Base-by-base conservation (phyloP, 1,284 basidiomycete species). In the Paramarasmius palmivorus region DNA sequence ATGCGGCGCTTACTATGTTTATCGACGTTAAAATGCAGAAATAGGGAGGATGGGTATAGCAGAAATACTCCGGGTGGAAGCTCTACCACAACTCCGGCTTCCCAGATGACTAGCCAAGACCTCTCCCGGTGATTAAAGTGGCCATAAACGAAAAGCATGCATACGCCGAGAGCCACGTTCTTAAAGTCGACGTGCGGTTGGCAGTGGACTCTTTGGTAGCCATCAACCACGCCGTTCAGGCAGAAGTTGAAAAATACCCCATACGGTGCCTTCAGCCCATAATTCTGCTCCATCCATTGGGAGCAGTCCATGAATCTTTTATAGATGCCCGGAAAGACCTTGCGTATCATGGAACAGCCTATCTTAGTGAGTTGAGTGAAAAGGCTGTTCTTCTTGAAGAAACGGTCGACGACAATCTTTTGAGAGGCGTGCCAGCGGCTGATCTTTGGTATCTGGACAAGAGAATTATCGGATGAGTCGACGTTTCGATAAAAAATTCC, bases 1-100 rank as follows among this genome's bases (percentile, higher is more conserved):
- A 49, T 53, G 29, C 20, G 14, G 15, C n/a, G 36, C 62, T 50
- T 36, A 63, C 66, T 56, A 40, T 41, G n/a, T 2, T 69, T 29
- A 47, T 70, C 67, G 1, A 70, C 39, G 49, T 69, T 70, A 53
- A 68, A 70, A 46, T 70, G 68, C 46, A 51, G 65, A 6, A 70
- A 59, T 0, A 70, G 55, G 0, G 66, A 63, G 14, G 68, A 70
- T 1, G 66, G 66, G 44, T 69, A 69, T 5, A 61, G 29, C 0
- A 59, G 26, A 10, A 64, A 45, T 1, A 64, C 60, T 57, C 66
- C 63, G 23, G 68, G 62, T 9, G 63, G 68, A 1, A 70, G 58
- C 56, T 70, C 53, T 44, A 70, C 55, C 2, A 62, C 52, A 10
- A 69, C 54, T 0, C 63, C 64, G 19, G 62, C 64, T 53, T 70